These are phyloP conservation scores for Talaromyces verruculosus DNA, from an alignment of 2,329 filamentous ascomycete genomes.

Conservation along the genomic window DNA sequence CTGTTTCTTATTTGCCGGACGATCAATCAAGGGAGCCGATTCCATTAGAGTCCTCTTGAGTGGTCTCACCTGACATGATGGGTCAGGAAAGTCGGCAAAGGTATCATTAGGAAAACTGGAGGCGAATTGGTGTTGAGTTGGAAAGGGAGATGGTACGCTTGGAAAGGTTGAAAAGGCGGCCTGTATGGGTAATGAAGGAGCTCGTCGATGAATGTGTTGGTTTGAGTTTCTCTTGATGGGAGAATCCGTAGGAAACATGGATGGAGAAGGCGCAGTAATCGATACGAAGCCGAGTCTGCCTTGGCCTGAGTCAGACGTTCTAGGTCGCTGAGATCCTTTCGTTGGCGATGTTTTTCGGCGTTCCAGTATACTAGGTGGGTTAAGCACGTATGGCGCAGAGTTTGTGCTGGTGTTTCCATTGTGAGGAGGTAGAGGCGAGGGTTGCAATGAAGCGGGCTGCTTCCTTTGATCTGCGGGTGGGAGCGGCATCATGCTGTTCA, in stretches of 20 bases:
- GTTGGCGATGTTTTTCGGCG: conserved; percentile 64
- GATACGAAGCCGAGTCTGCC: conserved; percentile 64
- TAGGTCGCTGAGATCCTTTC: conserved; percentile 59
- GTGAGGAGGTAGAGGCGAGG: conserved; percentile 53
- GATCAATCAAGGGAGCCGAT: conserved; percentile 69
- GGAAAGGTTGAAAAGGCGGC: conserved; percentile 54
- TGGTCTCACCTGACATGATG: conserved; percentile 46
- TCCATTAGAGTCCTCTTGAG: conserved; percentile 68
- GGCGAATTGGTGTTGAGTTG: conserved; percentile 51
- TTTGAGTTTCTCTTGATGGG: conserved; percentile 46
- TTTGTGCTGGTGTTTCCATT: conserved; percentile 47
- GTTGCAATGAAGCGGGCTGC: conserved; percentile 47
- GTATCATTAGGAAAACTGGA: conserved; percentile 44
- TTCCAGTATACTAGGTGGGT: conserved; percentile 53
- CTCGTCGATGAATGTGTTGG: conserved; percentile 33
- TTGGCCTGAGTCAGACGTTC: conserved; percentile 58
- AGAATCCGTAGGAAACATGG: conserved; percentile 49
- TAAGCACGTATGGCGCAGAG: conserved; percentile 63
- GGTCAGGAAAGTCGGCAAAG: conserved; percentile 50
- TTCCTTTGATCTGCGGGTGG: conserved; percentile 5
- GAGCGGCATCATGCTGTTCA: conserved; percentile 49
- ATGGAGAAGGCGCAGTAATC: conserved; percentile 49
- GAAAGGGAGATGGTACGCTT: conserved; percentile 42
- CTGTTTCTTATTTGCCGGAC: conserved; percentile 63
- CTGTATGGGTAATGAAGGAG: conserved; percentile 42